phyloP scores from a whole-genome alignment of 306 rosid genomes.

The Citrullus colocynthis region DNA sequence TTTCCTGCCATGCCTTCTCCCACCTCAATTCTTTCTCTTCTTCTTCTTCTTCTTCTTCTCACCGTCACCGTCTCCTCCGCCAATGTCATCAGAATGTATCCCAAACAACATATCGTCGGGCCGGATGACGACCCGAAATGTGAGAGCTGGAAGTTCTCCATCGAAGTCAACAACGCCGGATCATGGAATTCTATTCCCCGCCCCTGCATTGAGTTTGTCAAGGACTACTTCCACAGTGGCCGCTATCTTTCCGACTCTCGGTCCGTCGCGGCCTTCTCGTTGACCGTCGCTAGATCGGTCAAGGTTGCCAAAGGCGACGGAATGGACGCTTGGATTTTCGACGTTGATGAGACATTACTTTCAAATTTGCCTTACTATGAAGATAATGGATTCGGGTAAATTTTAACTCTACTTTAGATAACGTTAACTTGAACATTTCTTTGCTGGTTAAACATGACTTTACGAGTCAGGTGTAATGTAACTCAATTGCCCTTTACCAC shows the following conservation, averaged over 20 bases:
- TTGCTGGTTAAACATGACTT: too few relatives aligned
- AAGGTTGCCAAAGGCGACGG: slow-evolving; percentile 23
- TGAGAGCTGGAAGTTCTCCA: slow-evolving; percentile 75
- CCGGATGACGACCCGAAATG: background rate
- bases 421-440: too few relatives aligned
- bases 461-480: too few relatives aligned
- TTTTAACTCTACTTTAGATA: too few relatives aligned
- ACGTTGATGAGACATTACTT: slow-evolving; percentile 74
- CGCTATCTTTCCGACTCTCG: slow-evolving; percentile 35
- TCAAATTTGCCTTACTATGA: slow-evolving; percentile 55
- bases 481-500: too few relatives aligned
- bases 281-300: slow-evolving; percentile 24
- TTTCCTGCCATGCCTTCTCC: background rate
- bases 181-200: slow-evolving; percentile 37
- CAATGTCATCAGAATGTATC: slow-evolving; percentile 20
- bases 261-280: slow-evolving; percentile 19
- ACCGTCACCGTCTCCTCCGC: background rate
- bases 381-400: slow-evolving; percentile 50
- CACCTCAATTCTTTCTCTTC: background rate
- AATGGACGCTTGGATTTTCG: slow-evolving; percentile 59
- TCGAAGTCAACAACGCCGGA: slow-evolving; percentile 69
- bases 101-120: slow-evolving; percentile 7
- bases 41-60: background rate
- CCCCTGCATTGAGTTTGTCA: slow-evolving; percentile 32
- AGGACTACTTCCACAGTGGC: slow-evolving; percentile 43